Evolutionary conservation across 495 filamentous ascomycete species (phyloP).

Genomic region (Trichoderma asperelloides): DNA sequence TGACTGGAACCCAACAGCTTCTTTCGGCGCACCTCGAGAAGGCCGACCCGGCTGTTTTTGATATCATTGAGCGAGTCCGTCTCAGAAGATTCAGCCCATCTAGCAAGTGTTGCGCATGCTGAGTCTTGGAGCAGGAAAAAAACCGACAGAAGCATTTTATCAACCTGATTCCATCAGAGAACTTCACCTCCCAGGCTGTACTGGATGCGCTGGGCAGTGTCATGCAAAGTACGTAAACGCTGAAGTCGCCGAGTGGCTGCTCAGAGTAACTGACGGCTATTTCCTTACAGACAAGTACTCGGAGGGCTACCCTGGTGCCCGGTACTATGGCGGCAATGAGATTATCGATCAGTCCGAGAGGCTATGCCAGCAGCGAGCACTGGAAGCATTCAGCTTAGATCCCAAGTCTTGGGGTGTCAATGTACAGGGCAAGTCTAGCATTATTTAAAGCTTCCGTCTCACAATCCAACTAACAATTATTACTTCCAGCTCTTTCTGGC

Average conservation of each 20-base stretch:
- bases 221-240: constrained; percentile 75
- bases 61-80: constrained; percentile 80
- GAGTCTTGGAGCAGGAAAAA: constrained; percentile 61
- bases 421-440: constrained; percentile 64
- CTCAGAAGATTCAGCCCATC: not conserved
- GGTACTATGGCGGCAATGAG: constrained; percentile 97
- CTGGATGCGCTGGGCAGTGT: constrained; percentile 93
- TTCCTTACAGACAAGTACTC: constrained; percentile 82
- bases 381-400: constrained; percentile 76
- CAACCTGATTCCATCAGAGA: constrained; percentile 97
- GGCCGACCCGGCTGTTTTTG: constrained; percentile 76
- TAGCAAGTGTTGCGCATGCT: not conserved
- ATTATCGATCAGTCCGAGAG: constrained; percentile 86
- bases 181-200: constrained; percentile 96
- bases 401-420: constrained; percentile 95
- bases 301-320: constrained; percentile 91
- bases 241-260: not conserved
- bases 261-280: constrained; percentile 10
- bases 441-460: no score
- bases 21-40: constrained; percentile 70
- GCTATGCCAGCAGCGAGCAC: constrained; percentile 79
- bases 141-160: constrained; percentile 92
- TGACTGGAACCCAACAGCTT: constrained; percentile 45
- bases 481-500: constrained; percentile 68
- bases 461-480: not conserved